Evolutionary conservation across 2,329 filamentous ascomycete species (phyloP).

Genomic region (Zymoseptoria passerinii): DNA sequence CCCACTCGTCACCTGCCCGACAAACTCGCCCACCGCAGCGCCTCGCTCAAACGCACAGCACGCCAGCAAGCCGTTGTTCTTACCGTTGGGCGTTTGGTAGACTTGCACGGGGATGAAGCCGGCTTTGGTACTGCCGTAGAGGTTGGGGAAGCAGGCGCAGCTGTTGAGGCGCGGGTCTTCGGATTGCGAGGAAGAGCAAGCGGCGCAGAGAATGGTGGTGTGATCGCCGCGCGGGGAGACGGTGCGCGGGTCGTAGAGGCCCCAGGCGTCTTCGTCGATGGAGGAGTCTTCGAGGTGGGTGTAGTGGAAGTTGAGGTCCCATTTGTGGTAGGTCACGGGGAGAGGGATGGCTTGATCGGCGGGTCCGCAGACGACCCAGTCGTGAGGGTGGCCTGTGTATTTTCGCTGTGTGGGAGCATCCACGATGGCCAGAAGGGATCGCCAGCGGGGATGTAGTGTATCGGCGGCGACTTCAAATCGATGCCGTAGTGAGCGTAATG

Average conservation of each 20-base stretch:
- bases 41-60: slow-evolving; percentile 45
- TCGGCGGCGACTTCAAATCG: slow-evolving; percentile 34
- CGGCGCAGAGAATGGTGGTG: slow-evolving; percentile 32
- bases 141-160: slow-evolving; percentile 46
- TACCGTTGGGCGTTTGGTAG: slow-evolving; percentile 45
- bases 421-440: slow-evolving; percentile 42
- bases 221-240: slow-evolving; percentile 19
- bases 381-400: slow-evolving; percentile 44
- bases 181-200: slow-evolving; percentile 43
- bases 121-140: slow-evolving; percentile 42
- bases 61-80: slow-evolving; percentile 47
- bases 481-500: slow-evolving; percentile 37
- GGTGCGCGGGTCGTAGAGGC: slow-evolving; percentile 43
- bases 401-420: slow-evolving; percentile 34
- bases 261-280: slow-evolving; percentile 43
- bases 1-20: slow-evolving; percentile 47
- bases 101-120: slow-evolving; percentile 43
- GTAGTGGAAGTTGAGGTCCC: slow-evolving; percentile 42
- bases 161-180: slow-evolving; percentile 42
- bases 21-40: slow-evolving; percentile 47
- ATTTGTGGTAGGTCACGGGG: slow-evolving; percentile 40
- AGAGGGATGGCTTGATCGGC: slow-evolving; percentile 39
- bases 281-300: slow-evolving; percentile 44
- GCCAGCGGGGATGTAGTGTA: slow-evolving; percentile 36
- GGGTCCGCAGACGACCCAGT: slow-evolving; percentile 41